A percentile compares a stretch with the other conserved stretches of the same genome.
Conservation (phyloP, 129 eudicot genomes). For the Artemisia tridentata region DNA sequence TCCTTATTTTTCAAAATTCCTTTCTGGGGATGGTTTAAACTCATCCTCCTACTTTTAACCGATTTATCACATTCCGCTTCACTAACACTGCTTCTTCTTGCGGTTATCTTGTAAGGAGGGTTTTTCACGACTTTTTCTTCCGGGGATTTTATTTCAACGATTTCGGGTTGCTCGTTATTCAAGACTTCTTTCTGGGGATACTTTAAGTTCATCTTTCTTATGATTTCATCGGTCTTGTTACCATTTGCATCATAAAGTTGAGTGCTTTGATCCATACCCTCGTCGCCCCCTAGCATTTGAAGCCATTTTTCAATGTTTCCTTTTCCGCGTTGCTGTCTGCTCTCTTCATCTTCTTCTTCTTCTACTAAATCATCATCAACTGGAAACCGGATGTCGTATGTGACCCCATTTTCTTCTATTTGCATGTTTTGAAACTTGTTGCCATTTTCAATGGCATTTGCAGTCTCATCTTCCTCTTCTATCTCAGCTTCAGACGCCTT, state of each 20-base stretch:
- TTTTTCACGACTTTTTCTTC: conserved; percentile 7
- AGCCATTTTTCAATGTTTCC: conserved; percentile 97
- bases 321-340: conserved; percentile 80
- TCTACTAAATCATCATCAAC: conserved; percentile 38
- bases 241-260: conserved; percentile 17
- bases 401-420: conserved; percentile 34
- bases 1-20: conserved; percentile 25
- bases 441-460: conserved; percentile 16
- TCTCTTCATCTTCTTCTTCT: conserved; percentile 82
- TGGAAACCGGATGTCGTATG: conserved; percentile 43
- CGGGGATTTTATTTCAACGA: conserved; percentile 9
- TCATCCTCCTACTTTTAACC: conserved; percentile 31
- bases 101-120: conserved; percentile 46
- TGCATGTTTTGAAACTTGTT: conserved; percentile 34
- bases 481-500: conserved; percentile 52
- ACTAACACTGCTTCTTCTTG: conserved; percentile 27
- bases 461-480: conserved; percentile 23
- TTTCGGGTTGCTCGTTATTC: conserved; percentile 22
- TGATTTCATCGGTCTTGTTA: conserved; percentile 55
- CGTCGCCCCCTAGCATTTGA: conserved; percentile 55
- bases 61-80: conserved; percentile 27
- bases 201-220: conserved; percentile 54
- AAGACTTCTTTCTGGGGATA: conserved; percentile 55
- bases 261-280: conserved; percentile 32
- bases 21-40: conserved; percentile 47